Evolutionary conservation across 192 early-diverging fungal species (phyloP).

Genomic region (Umbelopsis isabellina): DNA sequence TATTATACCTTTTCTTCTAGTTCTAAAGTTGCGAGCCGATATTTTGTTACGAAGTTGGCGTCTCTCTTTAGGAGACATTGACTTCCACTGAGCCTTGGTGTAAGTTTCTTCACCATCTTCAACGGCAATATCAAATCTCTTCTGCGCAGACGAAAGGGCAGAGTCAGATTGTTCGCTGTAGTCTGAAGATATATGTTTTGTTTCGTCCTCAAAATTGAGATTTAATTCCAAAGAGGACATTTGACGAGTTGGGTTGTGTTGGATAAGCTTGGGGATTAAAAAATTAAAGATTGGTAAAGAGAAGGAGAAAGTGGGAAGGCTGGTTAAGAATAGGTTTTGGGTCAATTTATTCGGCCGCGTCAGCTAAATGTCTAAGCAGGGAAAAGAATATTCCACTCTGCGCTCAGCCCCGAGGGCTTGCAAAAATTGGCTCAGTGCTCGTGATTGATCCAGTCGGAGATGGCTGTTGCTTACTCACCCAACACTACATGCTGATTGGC

Average conservation of each 20-base stretch:
- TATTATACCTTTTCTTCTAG: slow-evolving; percentile 73
- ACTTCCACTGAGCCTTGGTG: slow-evolving; percentile 54
- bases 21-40: slow-evolving; percentile 83
- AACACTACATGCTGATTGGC: neutral
- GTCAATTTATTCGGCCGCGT: neutral
- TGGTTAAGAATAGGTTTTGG: neutral
- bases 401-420: neutral
- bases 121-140: neutral
- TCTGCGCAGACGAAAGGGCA: neutral
- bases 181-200: neutral
- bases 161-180: neutral
- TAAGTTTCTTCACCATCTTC: slow-evolving; percentile 30
- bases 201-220: neutral
- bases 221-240: neutral
- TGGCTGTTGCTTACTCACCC: slow-evolving; percentile 6
- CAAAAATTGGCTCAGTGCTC: neutral
- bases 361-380: neutral
- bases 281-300: neutral
- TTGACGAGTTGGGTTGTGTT: neutral
- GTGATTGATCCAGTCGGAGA: neutral
- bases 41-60: slow-evolving; percentile 88
- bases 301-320: neutral
- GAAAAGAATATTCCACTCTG: slow-evolving; percentile 12
- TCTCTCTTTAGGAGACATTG: slow-evolving; percentile 74
- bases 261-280: neutral